Conservation (phyloP, 208 protist species). For the Trypanosoma avium region DNA sequence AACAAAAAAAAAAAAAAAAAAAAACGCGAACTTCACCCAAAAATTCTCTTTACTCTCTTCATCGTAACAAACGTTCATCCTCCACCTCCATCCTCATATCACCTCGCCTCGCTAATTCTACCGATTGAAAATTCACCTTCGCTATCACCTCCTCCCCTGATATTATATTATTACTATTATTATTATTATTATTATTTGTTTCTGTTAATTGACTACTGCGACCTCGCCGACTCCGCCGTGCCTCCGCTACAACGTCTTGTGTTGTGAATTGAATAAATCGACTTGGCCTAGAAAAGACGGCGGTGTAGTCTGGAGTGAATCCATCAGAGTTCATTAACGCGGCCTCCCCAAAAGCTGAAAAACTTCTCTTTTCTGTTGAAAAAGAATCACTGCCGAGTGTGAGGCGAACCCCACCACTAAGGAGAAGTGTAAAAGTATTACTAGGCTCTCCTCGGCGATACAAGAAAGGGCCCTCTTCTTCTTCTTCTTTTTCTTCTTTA, state of each 20-base stretch:
- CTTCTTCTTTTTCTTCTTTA: background rate
- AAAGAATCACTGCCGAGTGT: conserved; percentile 34
- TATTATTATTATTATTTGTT: too few relatives aligned
- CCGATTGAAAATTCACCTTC: too few relatives aligned
- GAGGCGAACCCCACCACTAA: conserved; percentile 61
- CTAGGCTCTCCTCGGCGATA: conserved; percentile 40
- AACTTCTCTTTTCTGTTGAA: conserved; percentile 60
- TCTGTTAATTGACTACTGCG: background rate
- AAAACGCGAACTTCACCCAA: too few relatives aligned
- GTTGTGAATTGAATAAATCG: conserved; percentile 53
- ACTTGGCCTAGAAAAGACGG: conserved; percentile 45
- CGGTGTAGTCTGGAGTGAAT: conserved; percentile 75
- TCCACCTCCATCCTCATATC: too few relatives aligned
- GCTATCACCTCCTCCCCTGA: too few relatives aligned
- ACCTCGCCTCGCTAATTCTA: too few relatives aligned
- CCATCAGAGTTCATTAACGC: conserved; percentile 28
- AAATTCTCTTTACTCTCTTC: too few relatives aligned
- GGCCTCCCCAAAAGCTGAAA: conserved; percentile 57
- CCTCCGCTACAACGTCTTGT: conserved; percentile 38
- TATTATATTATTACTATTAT: too few relatives aligned
- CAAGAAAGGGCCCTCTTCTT: conserved; percentile 28
- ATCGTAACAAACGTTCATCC: too few relatives aligned
- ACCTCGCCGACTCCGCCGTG: background rate
- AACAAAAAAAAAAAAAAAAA: too few relatives aligned
- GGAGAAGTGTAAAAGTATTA: conserved; percentile 57